Conservation (phyloP, 1,139 yeast species). For the Candida dubliniensis region DNA sequence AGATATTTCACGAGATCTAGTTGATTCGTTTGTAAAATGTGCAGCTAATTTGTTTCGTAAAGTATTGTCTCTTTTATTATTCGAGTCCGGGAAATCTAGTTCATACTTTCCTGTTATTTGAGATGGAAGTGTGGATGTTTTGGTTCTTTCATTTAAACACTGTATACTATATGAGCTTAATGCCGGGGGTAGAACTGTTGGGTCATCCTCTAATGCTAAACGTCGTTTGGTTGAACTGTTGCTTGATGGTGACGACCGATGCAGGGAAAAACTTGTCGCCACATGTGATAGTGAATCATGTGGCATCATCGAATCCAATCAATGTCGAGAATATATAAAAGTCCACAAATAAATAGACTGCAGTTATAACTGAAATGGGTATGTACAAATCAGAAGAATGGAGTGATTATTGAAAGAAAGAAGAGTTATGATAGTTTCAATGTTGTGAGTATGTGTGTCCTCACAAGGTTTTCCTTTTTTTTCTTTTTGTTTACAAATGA, state of each 20-base stretch:
- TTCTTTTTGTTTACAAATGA: slow-evolving; percentile 1
- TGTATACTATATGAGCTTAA: slow-evolving; percentile 57
- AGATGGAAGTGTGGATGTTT: slow-evolving; percentile 13
- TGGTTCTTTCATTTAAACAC: slow-evolving; percentile 27
- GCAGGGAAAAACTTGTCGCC: background rate
- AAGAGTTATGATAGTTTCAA: no score
- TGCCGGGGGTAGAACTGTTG: slow-evolving; percentile 61
- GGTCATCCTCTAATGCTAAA: slow-evolving; percentile 44
- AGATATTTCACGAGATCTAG: slow-evolving; percentile 4
- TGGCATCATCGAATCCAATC: background rate
- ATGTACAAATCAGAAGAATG: no score
- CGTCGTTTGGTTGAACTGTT: slow-evolving; percentile 12
- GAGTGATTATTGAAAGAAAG: no score
- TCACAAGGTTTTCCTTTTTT: background rate
- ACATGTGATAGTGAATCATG: background rate
- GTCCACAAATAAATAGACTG: no score
- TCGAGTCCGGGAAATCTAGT: slow-evolving; percentile 15
- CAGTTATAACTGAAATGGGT: no score
- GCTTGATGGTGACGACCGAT: slow-evolving; percentile 1
- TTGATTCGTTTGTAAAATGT: slow-evolving; percentile 26
- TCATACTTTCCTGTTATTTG: slow-evolving; percentile 12
- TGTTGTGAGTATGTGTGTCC: background rate
- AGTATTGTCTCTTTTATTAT: slow-evolving; percentile 9
- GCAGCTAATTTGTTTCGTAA: slow-evolving; percentile 35
- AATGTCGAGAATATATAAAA: no score